phyloP scores from a whole-genome alignment of 352 stramenopile species.

The Paralagenidium karlingii region DNA sequence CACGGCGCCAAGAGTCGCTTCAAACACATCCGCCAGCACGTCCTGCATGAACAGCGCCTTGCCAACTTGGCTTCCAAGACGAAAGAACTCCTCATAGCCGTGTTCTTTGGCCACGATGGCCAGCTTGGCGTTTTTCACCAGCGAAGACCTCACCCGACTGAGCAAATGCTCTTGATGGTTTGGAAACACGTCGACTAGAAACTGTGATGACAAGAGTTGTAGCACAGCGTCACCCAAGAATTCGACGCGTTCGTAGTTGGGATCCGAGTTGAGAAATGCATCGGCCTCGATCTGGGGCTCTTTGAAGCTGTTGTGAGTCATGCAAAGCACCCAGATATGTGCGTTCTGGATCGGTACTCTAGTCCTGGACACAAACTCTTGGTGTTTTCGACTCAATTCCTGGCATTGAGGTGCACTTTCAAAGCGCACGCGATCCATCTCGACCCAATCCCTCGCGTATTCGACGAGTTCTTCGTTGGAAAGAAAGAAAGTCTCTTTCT shows the following conservation, averaged over 20 bases:
- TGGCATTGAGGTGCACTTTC: slow-evolving; percentile 34
- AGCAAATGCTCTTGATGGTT: slow-evolving; percentile 74
- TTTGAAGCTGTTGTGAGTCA: slow-evolving; percentile 72
- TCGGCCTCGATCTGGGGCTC: slow-evolving; percentile 48
- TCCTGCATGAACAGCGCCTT: slow-evolving; percentile 55
- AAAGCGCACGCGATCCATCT: slow-evolving; percentile 35
- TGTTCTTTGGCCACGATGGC: slow-evolving; percentile 36
- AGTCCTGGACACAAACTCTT: slow-evolving; percentile 31
- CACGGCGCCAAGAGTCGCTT: slow-evolving; percentile 60
- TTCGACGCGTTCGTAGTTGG: slow-evolving; percentile 75
- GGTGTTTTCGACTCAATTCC: slow-evolving; percentile 26
- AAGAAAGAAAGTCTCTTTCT: slow-evolving; percentile 44
- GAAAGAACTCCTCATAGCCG: slow-evolving; percentile 63
- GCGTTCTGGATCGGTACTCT: slow-evolving; percentile 42
- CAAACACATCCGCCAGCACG: slow-evolving; percentile 69
- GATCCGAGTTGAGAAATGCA: slow-evolving; percentile 53
- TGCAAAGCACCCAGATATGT: slow-evolving; percentile 63
- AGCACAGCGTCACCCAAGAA: slow-evolving; percentile 78
- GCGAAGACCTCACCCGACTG: slow-evolving; percentile 59
- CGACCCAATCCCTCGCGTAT: slow-evolving; percentile 27
- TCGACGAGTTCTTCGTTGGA: slow-evolving; percentile 34
- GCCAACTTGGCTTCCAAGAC: slow-evolving; percentile 47
- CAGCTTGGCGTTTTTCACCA: slow-evolving; percentile 78
- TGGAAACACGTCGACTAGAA: slow-evolving; percentile 67
- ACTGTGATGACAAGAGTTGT: slow-evolving; percentile 64